Conservation (phyloP, 768 basidiomycete genomes). For the Suillus alpinus region DNA sequence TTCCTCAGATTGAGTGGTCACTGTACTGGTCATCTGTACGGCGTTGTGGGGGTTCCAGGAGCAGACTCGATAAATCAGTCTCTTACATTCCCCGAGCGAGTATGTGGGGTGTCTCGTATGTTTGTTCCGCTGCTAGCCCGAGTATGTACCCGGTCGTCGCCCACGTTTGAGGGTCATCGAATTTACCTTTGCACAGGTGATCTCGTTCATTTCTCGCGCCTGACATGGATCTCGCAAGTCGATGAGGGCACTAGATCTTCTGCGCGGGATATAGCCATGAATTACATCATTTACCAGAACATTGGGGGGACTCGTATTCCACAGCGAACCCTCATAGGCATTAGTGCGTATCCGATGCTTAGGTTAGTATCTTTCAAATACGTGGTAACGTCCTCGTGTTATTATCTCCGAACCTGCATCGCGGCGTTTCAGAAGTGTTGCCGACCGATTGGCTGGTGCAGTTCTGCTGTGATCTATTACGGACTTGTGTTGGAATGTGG, state of each 20-base stretch:
- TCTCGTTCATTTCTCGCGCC: slow-evolving; percentile 27
- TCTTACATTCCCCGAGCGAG: slow-evolving; percentile 41
- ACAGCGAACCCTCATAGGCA: slow-evolving; percentile 30
- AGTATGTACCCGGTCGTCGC: slow-evolving; percentile 15
- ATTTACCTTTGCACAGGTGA: slow-evolving; percentile 14
- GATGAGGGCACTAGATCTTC: slow-evolving; percentile 10
- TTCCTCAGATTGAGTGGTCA: slow-evolving; percentile 34
- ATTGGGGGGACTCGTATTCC: slow-evolving; percentile 24
- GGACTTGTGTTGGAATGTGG: slow-evolving; percentile 25
- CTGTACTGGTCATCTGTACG: slow-evolving; percentile 12
- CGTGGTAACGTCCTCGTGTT: slow-evolving; percentile 18
- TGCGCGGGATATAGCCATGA: slow-evolving; percentile 19
- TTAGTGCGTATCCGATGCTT: slow-evolving; percentile 34
- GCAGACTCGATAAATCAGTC: slow-evolving; percentile 30
- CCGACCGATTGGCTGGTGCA: slow-evolving; percentile 29
- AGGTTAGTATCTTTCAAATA: slow-evolving; percentile 29
- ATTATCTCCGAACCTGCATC: slow-evolving; percentile 29
- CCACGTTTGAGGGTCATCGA: neutral
- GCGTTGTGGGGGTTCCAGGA: slow-evolving; percentile 12
- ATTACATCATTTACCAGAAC: slow-evolving; percentile 25
- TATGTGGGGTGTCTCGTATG: slow-evolving; percentile 39
- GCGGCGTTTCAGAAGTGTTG: slow-evolving; percentile 29
- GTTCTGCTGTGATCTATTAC: slow-evolving; percentile 24
- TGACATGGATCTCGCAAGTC: slow-evolving; percentile 14
- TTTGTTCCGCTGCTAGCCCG: slow-evolving; percentile 27